A percentile compares a stretch with the other conserved stretches of the same genome.
Evolutionary conservation across 208 protist genomes (phyloP).

Genomic region (Trypanosoma lewisi): DNA sequence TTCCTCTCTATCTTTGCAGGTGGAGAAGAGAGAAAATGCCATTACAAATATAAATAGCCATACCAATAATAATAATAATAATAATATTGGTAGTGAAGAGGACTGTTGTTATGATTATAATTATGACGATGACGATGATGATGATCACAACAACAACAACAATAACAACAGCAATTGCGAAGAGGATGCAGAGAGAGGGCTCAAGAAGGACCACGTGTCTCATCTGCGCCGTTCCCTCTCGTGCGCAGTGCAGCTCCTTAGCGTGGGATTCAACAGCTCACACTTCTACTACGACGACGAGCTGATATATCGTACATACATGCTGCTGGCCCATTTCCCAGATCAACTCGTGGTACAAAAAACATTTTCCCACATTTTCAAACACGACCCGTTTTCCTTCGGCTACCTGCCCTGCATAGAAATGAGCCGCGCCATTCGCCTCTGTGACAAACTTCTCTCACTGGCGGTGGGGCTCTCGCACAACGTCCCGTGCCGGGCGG

Average conservation of each 20-base stretch:
- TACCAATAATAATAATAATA: not conserved
- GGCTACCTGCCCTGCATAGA: constrained; percentile 11
- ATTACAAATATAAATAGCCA: too few species aligned
- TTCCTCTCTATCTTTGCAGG: too few species aligned
- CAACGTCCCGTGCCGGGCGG: constrained; percentile 4
- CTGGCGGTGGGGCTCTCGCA: constrained; percentile 8
- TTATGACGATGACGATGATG: not conserved
- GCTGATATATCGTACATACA: constrained; percentile 15
- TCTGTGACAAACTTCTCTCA: constrained; percentile 21
- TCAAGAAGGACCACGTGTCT: not conserved
- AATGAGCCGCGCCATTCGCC: not conserved
- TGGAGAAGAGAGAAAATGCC: too few species aligned
- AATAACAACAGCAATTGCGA: not conserved
- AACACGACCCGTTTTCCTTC: not conserved
- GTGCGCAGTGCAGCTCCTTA: not conserved
- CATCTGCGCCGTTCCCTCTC: not conserved
- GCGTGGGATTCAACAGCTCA: constrained; percentile 6
- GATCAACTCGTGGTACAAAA: constrained; percentile 9
- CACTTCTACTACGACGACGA: constrained; percentile 13
- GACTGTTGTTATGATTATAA: too few species aligned
- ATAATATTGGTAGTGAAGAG: not conserved
- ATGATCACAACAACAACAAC: not conserved
- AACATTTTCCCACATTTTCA: not conserved
- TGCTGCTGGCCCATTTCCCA: constrained; percentile 16
- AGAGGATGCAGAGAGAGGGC: not conserved